Percentiles rank a stretch among this genome's conserved stretches.
These are phyloP conservation scores for Irpex rosettiformis DNA, from an alignment of 1,284 basidiomycete genomes.

Conservation along the genomic window DNA sequence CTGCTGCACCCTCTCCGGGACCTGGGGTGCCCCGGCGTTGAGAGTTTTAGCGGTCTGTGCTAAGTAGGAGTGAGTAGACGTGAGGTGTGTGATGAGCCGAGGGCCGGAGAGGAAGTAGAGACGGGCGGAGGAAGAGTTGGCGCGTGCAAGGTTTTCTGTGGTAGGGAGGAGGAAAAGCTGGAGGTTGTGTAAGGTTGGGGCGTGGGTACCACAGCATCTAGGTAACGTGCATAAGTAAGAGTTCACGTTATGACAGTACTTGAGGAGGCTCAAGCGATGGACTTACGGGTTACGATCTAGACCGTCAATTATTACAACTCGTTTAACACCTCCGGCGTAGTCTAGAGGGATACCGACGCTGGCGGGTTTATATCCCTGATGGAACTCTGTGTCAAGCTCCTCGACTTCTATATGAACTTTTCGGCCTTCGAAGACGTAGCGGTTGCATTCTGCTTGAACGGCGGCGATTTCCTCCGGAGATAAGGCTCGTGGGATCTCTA, in stretches of 20 bases:
- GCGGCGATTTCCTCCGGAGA: constrained; percentile 58
- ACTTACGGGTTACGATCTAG: constrained; percentile 73
- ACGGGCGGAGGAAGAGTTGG: constrained; percentile 58
- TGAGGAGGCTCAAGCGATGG: background rate
- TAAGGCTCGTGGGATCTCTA: constrained; percentile 74
- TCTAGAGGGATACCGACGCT: constrained; percentile 60
- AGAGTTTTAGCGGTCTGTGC: constrained; percentile 55
- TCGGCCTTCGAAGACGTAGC: constrained; percentile 60
- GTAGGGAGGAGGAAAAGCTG: constrained; percentile 71
- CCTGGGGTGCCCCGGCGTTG: constrained; percentile 60
- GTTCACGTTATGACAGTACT: no score
- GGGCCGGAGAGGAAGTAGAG: constrained; percentile 82
- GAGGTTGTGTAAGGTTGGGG: constrained; percentile 66
- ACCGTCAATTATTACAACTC: constrained; percentile 78
- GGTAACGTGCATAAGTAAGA: background rate
- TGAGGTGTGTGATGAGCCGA: constrained; percentile 62
- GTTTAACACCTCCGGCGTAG: constrained; percentile 76
- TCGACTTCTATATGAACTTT: constrained; percentile 65
- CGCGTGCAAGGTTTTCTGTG: constrained; percentile 57
- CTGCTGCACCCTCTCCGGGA: constrained; percentile 67
- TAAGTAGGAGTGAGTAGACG: constrained; percentile 52
- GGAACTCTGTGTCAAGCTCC: constrained; percentile 48
- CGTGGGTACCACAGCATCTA: constrained; percentile 87
- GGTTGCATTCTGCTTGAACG: constrained; percentile 68
- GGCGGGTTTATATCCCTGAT: constrained; percentile 28